Evolutionary conservation across 345 rosid species (phyloP).

Genomic region (Bruguiera parviflora): DNA sequence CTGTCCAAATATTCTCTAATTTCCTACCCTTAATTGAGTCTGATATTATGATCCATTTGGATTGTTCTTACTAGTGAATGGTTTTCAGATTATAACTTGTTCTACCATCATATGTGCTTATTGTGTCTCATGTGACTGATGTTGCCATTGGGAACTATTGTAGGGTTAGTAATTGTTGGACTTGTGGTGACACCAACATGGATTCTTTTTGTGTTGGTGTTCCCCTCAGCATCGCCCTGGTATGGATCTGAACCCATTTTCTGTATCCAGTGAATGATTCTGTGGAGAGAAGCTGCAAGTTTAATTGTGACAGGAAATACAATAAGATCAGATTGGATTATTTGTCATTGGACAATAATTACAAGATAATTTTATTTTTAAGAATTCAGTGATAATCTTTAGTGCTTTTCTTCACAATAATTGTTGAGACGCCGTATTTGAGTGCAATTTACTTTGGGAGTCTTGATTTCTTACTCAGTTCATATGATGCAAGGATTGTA

Average conservation of each 20-base stretch:
- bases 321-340: conserved; percentile 15
- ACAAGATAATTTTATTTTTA: conserved; percentile 11
- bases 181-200: conserved; percentile 53
- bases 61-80: conserved; percentile 23
- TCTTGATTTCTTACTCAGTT: background rate
- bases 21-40: background rate
- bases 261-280: conserved; percentile 30
- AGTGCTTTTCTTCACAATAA: background rate
- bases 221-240: conserved; percentile 48
- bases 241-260: conserved; percentile 50
- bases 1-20: background rate
- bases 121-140: conserved; percentile 35
- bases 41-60: conserved; percentile 1
- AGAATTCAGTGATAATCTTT: background rate
- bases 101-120: conserved; percentile 25
- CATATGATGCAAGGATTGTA: too few relatives aligned
- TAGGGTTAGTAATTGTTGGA: conserved; percentile 59
- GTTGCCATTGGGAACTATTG: conserved; percentile 47
- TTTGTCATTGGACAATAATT: conserved; percentile 1
- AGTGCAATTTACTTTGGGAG: background rate
- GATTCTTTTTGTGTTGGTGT: conserved; percentile 54
- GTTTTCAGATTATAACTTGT: conserved; percentile 19
- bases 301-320: conserved; percentile 14
- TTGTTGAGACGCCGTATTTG: background rate
- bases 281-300: conserved; percentile 23